Evolutionary conservation across 2,329 filamentous ascomycete genomes (phyloP), one percentile per base, ranked within the genome.

Genomic region (Neobulgaria alba): DNA sequence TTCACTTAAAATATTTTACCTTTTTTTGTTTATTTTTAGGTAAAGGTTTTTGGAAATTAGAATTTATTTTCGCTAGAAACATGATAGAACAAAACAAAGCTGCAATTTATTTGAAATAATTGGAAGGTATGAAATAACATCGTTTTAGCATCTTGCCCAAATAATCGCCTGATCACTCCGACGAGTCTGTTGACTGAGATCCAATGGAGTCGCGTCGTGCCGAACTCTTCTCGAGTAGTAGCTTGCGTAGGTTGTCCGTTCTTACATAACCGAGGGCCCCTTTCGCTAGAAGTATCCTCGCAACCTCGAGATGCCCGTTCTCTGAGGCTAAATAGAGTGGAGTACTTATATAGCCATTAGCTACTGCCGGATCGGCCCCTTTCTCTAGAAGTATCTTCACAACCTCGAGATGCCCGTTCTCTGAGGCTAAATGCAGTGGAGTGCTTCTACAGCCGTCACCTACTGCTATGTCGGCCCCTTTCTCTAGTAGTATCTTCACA

Each of bases 401-500:
- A 8, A 36, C 35, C 8, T 41, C 39, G 16, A 16, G 2, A 32
- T 50, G 19, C 10, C 50, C 47, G n/a, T 38, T 38, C 33, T 41
- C 40, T 23, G 47, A 31, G 37, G 50, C 56, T 34, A 50, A 50
- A 29, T 52, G 45, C 30, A 59, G 36, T 38, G 51, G 39, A 15
- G 41, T 44, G 9, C 21, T 29, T 10, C 33, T 38, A 3, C n/a
- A 29, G 18, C 33, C 42, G 20, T 23, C 40, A 32, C 12, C 20
- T 4, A 29, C 48, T 33, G 50, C 53, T 35, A 49, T 37, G 49
- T 55, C 50, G 37, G 53, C 57, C 39, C 51, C 55, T 12, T 41
- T 20, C 4, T 57, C 49, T 14, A 60, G 45, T 34, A 59, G 49
- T 30, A 57, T 42, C 33, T 50, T 46, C 30, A 55, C 43, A 32